Evolutionary conservation across 306 rosid species (phyloP).

Genomic region (Lathyrus sativus): DNA sequence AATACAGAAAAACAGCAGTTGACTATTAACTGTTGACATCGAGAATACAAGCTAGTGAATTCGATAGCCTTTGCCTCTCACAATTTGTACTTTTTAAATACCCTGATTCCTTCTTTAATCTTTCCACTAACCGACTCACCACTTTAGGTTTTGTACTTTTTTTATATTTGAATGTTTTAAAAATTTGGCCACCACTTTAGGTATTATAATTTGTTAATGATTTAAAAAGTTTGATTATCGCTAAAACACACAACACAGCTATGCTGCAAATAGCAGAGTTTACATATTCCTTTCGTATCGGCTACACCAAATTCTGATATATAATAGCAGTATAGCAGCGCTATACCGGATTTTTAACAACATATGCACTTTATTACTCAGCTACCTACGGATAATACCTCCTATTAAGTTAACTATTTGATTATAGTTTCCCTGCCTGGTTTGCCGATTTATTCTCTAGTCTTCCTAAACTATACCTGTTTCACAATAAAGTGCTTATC

Average conservation of each 20-base stretch:
- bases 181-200: too few species aligned
- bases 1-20: not conserved
- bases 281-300: not conserved
- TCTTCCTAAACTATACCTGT: not conserved
- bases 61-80: not conserved
- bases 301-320: not conserved
- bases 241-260: too few species aligned
- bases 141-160: too few species aligned
- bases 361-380: not conserved
- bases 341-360: not conserved
- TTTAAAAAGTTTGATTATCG: too few species aligned
- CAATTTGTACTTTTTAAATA: not conserved
- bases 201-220: too few species aligned
- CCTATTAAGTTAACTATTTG: constrained; percentile 4
- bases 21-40: not conserved
- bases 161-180: too few species aligned
- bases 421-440: not conserved
- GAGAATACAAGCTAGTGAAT: constrained; percentile 18
- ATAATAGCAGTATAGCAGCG: not conserved
- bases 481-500: not conserved
- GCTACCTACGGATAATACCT: not conserved
- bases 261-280: not conserved
- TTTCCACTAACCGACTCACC: too few species aligned
- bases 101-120: not conserved
- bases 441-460: not conserved